Conservation (phyloP, 2,329 filamentous ascomycete genomes). For the Phoma sp. region DNA sequence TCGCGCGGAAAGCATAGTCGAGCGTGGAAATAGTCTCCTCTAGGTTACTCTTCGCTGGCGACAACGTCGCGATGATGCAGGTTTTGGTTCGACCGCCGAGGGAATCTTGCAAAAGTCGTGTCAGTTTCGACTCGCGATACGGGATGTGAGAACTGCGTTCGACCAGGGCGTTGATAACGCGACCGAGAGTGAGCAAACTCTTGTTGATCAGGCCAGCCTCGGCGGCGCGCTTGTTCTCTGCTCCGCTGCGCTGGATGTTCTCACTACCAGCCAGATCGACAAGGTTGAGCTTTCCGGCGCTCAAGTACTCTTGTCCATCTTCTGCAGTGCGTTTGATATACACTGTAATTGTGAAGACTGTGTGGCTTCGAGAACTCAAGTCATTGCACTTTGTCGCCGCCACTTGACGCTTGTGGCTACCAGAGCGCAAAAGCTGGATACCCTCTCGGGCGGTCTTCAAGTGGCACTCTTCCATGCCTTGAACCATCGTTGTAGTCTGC, state of each 20-base stretch:
- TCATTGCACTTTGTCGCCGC: slow-evolving; percentile 99
- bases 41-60: slow-evolving; percentile 90
- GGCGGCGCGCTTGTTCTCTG: slow-evolving; percentile 95
- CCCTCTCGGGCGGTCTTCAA: slow-evolving; percentile 86
- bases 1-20: slow-evolving; percentile 96
- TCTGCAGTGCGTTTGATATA: slow-evolving; percentile 84
- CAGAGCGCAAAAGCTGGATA: slow-evolving; percentile 85
- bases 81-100: slow-evolving; percentile 95
- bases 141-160: slow-evolving; percentile 91
- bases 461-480: slow-evolving; percentile 97
- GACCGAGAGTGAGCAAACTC: slow-evolving; percentile 89
- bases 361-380: slow-evolving; percentile 94
- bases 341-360: slow-evolving; percentile 94
- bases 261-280: slow-evolving; percentile 97
- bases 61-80: slow-evolving; percentile 97
- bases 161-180: slow-evolving; percentile 96
- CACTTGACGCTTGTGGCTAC: slow-evolving; percentile 95
- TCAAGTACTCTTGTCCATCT: slow-evolving; percentile 87
- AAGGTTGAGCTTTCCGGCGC: slow-evolving; percentile 91
- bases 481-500: slow-evolving; percentile 84
- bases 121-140: slow-evolving; percentile 93
- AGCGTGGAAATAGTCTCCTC: slow-evolving; percentile 98
- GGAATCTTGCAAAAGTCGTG: slow-evolving; percentile 92
- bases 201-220: slow-evolving; percentile 99
- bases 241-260: slow-evolving; percentile 95